phyloP scores from a whole-genome alignment of 192 early-diverging fungal species.

The Dimargaris xerosporica region DNA sequence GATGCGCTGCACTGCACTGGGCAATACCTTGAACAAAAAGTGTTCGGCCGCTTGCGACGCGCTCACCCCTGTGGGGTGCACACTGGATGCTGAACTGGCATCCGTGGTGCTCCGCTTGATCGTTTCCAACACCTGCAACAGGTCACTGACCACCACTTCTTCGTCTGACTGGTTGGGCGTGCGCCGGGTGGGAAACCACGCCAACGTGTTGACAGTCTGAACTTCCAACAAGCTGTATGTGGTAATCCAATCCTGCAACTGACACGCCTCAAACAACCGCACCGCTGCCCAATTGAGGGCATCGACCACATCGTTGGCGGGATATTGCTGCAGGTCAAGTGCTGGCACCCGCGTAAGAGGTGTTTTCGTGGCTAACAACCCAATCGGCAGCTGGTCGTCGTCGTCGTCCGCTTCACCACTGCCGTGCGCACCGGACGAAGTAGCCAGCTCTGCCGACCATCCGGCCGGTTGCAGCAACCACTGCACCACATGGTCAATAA shows the following conservation, averaged over 20 bases:
- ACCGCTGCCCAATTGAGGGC: conserved; percentile 27
- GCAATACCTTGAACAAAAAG: conserved; percentile 37
- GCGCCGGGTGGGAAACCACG: conserved; percentile 32
- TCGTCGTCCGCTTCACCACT: neutral
- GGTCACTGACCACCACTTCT: conserved; percentile 43
- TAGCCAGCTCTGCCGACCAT: conserved; percentile 14
- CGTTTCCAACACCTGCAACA: conserved; percentile 45
- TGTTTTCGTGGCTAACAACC: conserved; percentile 17
- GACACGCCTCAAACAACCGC: conserved; percentile 29
- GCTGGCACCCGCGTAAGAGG: conserved; percentile 20
- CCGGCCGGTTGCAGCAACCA: conserved; percentile 14
- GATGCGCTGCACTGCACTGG: conserved; percentile 46
- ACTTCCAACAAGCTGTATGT: conserved; percentile 29
- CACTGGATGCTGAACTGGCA: conserved; percentile 10
- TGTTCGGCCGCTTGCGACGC: conserved; percentile 20
- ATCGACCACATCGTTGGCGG: conserved; percentile 18
- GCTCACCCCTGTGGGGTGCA: conserved; percentile 23
- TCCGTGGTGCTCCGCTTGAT: conserved; percentile 19
- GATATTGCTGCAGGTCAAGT: neutral
- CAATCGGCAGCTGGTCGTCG: too few relatives aligned
- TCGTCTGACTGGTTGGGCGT: conserved; percentile 31
- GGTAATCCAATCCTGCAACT: conserved; percentile 30
- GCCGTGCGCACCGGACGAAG: conserved; percentile 18
- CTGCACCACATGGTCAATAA: conserved; percentile 6
- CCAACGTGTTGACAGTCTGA: conserved; percentile 28